Base-by-base conservation (phyloP, 352 stramenopile genomes). In the Aphanomyces astaci region DNA sequence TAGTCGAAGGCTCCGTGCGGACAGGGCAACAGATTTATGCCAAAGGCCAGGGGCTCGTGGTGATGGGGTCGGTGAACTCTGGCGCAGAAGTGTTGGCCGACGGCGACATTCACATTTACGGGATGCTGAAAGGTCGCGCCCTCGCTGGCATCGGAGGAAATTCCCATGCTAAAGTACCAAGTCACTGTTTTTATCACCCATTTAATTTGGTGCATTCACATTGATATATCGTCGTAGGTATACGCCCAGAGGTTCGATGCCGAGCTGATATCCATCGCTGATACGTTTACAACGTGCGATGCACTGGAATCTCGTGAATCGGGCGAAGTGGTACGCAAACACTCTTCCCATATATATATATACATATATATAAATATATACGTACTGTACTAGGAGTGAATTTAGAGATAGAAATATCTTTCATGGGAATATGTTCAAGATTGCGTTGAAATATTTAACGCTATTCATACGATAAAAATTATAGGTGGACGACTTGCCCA, bases 251-350 rank as follows among this genome's bases (percentile, higher is more conserved):
- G 77, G 63, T 96, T 96, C 67, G 87, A 96, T 71, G 88, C 87
- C 9, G 88, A 96, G 76, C 82, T 96, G 69, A 82, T 96, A 60
- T 93, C 87, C 57, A 94, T 96, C 75, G 86, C 83, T 40, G 84
- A 96, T 72, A 85, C 87, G 71, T 96, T 96, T 66, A 96, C 88
- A 36, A 96, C 88, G n/a, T 94, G 84, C 70, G 86, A 96, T 71
- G 81, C 81, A 48, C 66, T 89, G 9, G 62, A 57, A 46, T 40
- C 62, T 22, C 46, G 62, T 22, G 62, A 68, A n/a, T 13, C 28
- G 24, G 62, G 62, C 24, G 27, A 57, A 24, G 33, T 68, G 19
- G 62, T 68, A 68, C n/a, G n/a, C n/a, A n/a, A n/a, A n/a, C n/a
- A n/a, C n/a, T n/a, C n/a, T n/a, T n/a, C n/a, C n/a, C n/a, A n/a